Evolutionary conservation across 2,329 filamentous ascomycete genomes (phyloP), one percentile per base, ranked within the genome.

Genomic region (Aspergillus sergii): DNA sequence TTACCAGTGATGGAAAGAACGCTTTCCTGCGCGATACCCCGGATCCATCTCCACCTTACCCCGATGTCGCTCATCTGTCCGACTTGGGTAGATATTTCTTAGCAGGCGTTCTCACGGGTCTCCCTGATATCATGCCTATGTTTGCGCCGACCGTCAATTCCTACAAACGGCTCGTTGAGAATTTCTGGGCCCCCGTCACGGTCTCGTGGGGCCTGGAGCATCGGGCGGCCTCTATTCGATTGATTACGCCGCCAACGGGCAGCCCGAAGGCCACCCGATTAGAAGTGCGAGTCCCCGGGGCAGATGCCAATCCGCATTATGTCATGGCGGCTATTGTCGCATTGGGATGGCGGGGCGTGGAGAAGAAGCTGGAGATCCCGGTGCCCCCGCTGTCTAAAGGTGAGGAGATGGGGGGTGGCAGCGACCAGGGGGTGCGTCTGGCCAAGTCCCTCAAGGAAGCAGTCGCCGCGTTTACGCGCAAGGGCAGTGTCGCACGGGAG

Each of bases 111-210:
- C 85, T 99, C 0, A 90, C 92, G 28, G 95, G 94, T 16, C 85
- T 99, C 4, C 93, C 95, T 2, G 93, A 97, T 73, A 88, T 98
- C 69, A 99, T 99, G 95, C 95, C 95, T 0, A 84, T 98, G 63
- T 84, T 99, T 14, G 95, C 94, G 0, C 95, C 95, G 0, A 99
- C 93, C 1, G 87, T 99, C 74, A 99, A 99, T 84, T 96, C 92
- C 65, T 99, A 99, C 84, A 99, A 99, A 81, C 90, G 95, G 4
- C 86, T 99, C 0, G 95, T 99, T 2, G 95, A 99, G 82, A 98
- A 98, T 81, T 98, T 97, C 80, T 99, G 95, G 95, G 95, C 95
- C 0, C 95, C 95, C 0, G 95, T 99, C 7, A 97, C 94, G 0
- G 95, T 98, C 0, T 97, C 93, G 0, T 99, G 95, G 95, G 95